These are phyloP conservation scores for Fusarium verrucosum DNA, from an alignment of 2,329 filamentous ascomycete genomes.

Conservation along the genomic window DNA sequence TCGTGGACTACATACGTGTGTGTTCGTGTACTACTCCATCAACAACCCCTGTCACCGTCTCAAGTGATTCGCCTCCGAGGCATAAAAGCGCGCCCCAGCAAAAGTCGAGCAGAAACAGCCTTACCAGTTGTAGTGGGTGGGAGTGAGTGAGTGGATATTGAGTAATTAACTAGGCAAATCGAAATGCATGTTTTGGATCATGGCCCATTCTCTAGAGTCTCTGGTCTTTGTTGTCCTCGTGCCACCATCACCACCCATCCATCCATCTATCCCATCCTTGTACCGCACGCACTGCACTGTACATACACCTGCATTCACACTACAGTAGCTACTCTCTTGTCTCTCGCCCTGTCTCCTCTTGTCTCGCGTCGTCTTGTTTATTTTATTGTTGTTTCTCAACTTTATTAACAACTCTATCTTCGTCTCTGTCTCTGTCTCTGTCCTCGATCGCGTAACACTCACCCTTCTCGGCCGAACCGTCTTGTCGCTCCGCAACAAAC, in stretches of 20 bases:
- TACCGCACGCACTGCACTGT: neutral
- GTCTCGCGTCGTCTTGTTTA: constrained; percentile 11
- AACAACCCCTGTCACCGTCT: constrained; percentile 19
- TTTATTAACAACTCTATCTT: neutral
- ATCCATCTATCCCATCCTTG: too few species aligned
- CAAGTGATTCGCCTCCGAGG: constrained; percentile 31
- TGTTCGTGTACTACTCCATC: constrained; percentile 21
- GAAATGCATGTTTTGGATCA: constrained; percentile 27
- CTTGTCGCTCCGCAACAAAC: constrained; percentile 36
- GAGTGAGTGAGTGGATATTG: constrained; percentile 23
- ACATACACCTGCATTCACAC: neutral
- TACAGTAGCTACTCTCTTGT: neutral
- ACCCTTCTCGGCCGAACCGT: constrained; percentile 1
- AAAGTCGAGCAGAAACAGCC: constrained; percentile 27
- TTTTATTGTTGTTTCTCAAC: constrained; percentile 6
- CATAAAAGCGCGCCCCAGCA: constrained; percentile 15
- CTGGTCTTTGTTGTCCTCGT: constrained; percentile 29
- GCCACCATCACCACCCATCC: constrained; percentile 30
- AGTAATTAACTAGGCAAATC: too few species aligned
- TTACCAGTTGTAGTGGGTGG: constrained; percentile 7
- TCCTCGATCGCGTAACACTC: too few species aligned
- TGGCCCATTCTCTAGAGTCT: constrained; percentile 27
- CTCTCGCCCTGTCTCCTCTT: neutral
- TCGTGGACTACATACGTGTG: neutral
- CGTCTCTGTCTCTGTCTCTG: neutral